Evolutionary conservation across 1,139 yeast species (phyloP).

Genomic region (Yamadazyma sp.): DNA sequence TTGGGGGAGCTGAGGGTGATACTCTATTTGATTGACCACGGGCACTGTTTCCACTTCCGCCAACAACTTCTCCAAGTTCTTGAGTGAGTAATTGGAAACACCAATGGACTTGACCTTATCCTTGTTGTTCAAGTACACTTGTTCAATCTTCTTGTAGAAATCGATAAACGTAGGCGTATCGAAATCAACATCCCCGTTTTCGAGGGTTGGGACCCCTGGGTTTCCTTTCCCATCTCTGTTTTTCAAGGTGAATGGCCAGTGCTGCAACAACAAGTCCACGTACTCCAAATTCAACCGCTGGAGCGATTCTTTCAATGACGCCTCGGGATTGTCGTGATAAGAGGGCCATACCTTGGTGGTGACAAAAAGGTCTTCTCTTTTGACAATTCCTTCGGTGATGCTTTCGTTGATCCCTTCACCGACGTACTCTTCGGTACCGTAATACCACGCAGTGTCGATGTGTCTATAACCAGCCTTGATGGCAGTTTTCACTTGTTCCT

Average conservation of each 20-base stretch:
- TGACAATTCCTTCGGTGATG: slow-evolving; percentile 46
- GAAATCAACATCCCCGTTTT: slow-evolving; percentile 36
- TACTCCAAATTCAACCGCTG: slow-evolving; percentile 48
- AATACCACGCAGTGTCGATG: slow-evolving; percentile 45
- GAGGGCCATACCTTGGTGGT: slow-evolving; percentile 62
- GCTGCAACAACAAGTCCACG: slow-evolving; percentile 57
- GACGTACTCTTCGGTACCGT: slow-evolving; percentile 47
- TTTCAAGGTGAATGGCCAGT: slow-evolving; percentile 50
- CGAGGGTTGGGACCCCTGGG: slow-evolving; percentile 32
- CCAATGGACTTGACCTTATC: slow-evolving; percentile 38
- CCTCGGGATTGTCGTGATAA: slow-evolving; percentile 30
- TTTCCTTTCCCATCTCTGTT: slow-evolving; percentile 27
- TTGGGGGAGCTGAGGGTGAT: slow-evolving; percentile 49
- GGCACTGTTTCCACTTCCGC: slow-evolving; percentile 30
- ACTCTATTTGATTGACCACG: slow-evolving; percentile 45
- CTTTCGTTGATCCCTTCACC: slow-evolving; percentile 51
- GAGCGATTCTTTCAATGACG: slow-evolving; percentile 34
- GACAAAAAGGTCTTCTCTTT: slow-evolving; percentile 55
- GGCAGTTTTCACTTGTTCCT: slow-evolving; percentile 36
- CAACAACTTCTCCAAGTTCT: slow-evolving; percentile 37
- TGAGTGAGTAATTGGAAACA: slow-evolving; percentile 42
- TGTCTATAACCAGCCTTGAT: slow-evolving; percentile 41
- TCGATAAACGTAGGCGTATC: slow-evolving; percentile 43
- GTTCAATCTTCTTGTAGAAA: slow-evolving; percentile 47
- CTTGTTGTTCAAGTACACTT: slow-evolving; percentile 29